A percentile compares a stretch with the other conserved stretches of the same genome.
Evolutionary conservation across 768 basidiomycete genomes (phyloP).

Genomic region (Boletus eberwhitei): DNA sequence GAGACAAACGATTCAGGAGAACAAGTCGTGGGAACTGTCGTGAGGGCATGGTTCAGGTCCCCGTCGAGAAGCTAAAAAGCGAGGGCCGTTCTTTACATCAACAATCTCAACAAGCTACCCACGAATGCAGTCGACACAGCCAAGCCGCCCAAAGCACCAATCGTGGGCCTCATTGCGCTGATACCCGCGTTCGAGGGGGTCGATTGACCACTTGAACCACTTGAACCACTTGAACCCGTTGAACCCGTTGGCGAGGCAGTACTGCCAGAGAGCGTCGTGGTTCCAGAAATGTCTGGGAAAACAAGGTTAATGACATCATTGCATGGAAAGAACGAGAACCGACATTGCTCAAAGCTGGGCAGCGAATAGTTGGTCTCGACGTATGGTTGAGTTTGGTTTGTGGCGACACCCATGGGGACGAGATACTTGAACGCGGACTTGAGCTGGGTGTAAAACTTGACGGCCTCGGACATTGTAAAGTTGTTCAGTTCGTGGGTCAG

Average conservation of each 20-base stretch:
- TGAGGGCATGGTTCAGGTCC: neutral
- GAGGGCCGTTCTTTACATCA: constrained; percentile 13
- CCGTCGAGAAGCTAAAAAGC: neutral
- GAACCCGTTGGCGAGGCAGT: neutral
- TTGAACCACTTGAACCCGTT: too few relatives aligned
- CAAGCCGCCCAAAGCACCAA: constrained; percentile 9
- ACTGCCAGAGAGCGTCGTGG: constrained; percentile 14
- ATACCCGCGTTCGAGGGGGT: constrained; percentile 3
- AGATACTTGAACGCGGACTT: constrained; percentile 44
- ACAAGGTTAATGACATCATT: neutral
- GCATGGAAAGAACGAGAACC: neutral
- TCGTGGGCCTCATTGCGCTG: neutral
- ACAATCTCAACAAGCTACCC: constrained; percentile 11
- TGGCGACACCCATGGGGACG: constrained; percentile 50
- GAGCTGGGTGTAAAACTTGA: constrained; percentile 48
- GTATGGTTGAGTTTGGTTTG: constrained; percentile 53
- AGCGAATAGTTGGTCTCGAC: constrained; percentile 42
- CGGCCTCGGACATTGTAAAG: constrained; percentile 58
- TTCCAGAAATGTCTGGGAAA: constrained; percentile 23
- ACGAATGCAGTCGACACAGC: constrained; percentile 15
- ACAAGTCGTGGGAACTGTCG: neutral
- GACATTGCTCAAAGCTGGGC: constrained; percentile 47
- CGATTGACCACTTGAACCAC: neutral
- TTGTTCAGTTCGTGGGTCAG: constrained; percentile 59
- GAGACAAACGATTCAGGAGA: neutral